phyloP scores from a whole-genome alignment of 805 yeast genomes.

The Clavispora fructus region DNA sequence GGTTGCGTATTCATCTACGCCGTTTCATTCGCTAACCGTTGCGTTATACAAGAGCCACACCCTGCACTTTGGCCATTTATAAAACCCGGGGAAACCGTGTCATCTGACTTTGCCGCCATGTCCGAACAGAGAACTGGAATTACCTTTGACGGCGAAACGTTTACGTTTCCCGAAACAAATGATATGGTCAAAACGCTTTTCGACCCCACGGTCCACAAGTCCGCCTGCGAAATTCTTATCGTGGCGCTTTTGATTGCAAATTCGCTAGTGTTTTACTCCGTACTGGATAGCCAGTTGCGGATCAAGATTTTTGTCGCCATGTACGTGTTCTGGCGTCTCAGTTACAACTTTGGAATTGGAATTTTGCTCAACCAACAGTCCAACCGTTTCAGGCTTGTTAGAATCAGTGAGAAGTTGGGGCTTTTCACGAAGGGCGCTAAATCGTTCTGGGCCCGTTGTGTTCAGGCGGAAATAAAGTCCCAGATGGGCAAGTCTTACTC shows the following conservation, averaged over 20 bases:
- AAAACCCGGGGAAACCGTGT: not conserved
- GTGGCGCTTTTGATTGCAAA: slow-evolving; percentile 34
- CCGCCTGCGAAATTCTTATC: slow-evolving; percentile 59
- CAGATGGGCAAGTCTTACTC: slow-evolving; percentile 35
- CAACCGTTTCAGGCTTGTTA: slow-evolving; percentile 47
- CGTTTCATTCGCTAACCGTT: not conserved
- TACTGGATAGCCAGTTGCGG: slow-evolving; percentile 19
- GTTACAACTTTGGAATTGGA: slow-evolving; percentile 81
- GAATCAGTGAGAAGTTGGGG: slow-evolving; percentile 42
- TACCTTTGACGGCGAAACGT: slow-evolving; percentile 41
- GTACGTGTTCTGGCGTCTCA: slow-evolving; percentile 69
- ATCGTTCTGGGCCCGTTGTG: slow-evolving; percentile 34
- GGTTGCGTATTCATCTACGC: not conserved
- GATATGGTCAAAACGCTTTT: slow-evolving; percentile 80
- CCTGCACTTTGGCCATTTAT: not conserved
- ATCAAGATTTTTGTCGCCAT: slow-evolving; percentile 43
- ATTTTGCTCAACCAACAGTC: slow-evolving; percentile 62
- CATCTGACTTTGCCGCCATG: not conserved
- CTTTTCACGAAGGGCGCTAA: slow-evolving; percentile 37
- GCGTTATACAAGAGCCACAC: not conserved
- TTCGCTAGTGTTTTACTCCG: slow-evolving; percentile 25
- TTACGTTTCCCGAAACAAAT: slow-evolving; percentile 58
- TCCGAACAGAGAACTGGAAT: slow-evolving; percentile 27
- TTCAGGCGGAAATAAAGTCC: slow-evolving; percentile 26
- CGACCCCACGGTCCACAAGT: slow-evolving; percentile 69